Evolutionary conservation across 306 rosid species (phyloP), one percentile per base, ranked within the genome.

Genomic region (Quercus suber): DNA sequence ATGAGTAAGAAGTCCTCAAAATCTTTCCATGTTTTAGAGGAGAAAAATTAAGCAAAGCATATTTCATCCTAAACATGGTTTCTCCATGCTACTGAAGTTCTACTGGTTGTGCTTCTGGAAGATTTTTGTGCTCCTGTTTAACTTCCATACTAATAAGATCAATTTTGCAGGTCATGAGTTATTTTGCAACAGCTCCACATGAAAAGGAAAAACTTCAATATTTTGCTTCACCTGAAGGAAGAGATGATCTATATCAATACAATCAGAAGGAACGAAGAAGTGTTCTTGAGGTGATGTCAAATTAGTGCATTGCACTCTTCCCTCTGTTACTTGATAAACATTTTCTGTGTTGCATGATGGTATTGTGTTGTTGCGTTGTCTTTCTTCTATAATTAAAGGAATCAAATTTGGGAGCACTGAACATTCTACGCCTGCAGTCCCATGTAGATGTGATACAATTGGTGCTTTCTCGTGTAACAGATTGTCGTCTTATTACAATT

Each of bases 191-290:
- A 60, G 92, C 93, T 25, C 84, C 90, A 76, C 99, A 91, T 81
- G 99, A 95, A 84, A 90, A 84, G 84, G 98, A 95, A 81, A 90
- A 89, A 77, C 97, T 95, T 63, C 68, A 88, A 70, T 93, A 95
- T 89, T 95, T 95, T 90, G 84, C 88, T 67, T 92, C 98, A n/a
- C 87, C 99, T 53, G 99, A 91, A 89, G 97, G 99, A 89, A 91
- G 99, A 82, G 99, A 95, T 61, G 99, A 95, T 88, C 84, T 95
- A 21, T 95, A 92, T 84, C 90, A 92, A 81, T 95, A 95, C 90
- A 95, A 95, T 82, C 97, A 91, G 91, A 95, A 87, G 85, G 97
- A 94, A 85, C 86, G 91, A 82, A 89, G 97, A 89, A 92, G 89
- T 76, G 92, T 94, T 78, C 94, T 94, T 68, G 99, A 92, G 97